Percentiles rank a stretch among this genome's conserved stretches.
phyloP scores from a whole-genome alignment of 1,284 basidiomycete species.

The Pascua sp. region DNA sequence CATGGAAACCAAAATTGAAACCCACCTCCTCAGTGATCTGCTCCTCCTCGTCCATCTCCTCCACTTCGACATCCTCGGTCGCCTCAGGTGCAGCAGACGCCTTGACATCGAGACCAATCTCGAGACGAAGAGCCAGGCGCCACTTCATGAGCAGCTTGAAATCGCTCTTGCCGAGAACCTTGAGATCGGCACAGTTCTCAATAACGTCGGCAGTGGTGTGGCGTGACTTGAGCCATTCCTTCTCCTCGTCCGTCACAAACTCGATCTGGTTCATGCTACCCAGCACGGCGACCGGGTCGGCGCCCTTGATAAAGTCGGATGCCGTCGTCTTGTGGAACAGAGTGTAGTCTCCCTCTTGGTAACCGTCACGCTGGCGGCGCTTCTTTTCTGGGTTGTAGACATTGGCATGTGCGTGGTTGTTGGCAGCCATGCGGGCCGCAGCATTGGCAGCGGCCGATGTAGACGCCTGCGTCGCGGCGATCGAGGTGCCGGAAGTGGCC shows the following conservation, averaged over 20 bases:
- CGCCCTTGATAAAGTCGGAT: slow-evolving; percentile 65
- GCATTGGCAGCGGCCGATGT: slow-evolving; percentile 37
- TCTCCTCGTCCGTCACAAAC: slow-evolving; percentile 81
- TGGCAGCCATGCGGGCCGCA: slow-evolving; percentile 30
- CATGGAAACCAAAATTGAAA: slow-evolving; percentile 3
- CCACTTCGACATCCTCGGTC: slow-evolving; percentile 72
- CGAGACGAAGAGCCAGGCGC: slow-evolving; percentile 77
- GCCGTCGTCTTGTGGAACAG: slow-evolving; percentile 75
- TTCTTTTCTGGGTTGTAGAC: slow-evolving; percentile 98
- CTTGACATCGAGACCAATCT: slow-evolving; percentile 79
- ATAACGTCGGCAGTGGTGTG: slow-evolving; percentile 76
- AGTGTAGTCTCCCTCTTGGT: slow-evolving; percentile 91
- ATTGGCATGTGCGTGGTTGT: slow-evolving; percentile 62
- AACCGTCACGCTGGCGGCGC: slow-evolving; percentile 86
- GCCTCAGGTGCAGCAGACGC: slow-evolving; percentile 66
- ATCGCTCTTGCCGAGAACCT: slow-evolving; percentile 95
- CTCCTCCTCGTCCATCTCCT: slow-evolving; percentile 78
- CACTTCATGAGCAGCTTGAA: slow-evolving; percentile 93
- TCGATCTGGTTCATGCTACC: slow-evolving; percentile 80
- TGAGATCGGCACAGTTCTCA: slow-evolving; percentile 83
- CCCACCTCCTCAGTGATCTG: slow-evolving; percentile 80
- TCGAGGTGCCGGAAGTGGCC: slow-evolving; percentile 1
- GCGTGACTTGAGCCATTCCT: slow-evolving; percentile 70
- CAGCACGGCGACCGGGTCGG: slow-evolving; percentile 74
- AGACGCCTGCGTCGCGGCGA: slow-evolving; percentile 26